A percentile compares a stretch with the other conserved stretches of the same genome.
Conservation (phyloP, 2,329 filamentous ascomycete species). For the Fusarium foetens region DNA sequence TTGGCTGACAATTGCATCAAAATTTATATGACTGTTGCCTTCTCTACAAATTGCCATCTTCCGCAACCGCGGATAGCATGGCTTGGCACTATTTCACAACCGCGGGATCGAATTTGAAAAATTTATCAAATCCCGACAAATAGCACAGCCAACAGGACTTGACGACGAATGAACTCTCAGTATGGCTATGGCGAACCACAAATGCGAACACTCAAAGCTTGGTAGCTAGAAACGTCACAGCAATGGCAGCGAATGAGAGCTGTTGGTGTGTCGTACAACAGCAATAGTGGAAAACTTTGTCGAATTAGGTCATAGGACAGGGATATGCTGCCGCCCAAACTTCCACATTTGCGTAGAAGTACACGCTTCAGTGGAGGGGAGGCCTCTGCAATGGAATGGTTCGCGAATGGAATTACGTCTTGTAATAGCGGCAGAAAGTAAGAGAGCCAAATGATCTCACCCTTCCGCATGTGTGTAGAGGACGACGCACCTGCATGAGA, state of each 20-base stretch:
- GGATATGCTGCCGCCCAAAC: neutral
- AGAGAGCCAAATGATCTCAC: neutral
- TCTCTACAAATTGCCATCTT: too few species aligned
- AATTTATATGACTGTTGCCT: too few species aligned
- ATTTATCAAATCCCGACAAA: neutral
- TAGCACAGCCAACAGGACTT: too few species aligned
- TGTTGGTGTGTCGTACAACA: neutral
- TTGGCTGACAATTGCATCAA: too few species aligned
- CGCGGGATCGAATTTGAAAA: neutral
- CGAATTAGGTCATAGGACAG: neutral
- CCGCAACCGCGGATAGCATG: too few species aligned
- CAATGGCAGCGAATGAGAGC: neutral
- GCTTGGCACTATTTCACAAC: too few species aligned
- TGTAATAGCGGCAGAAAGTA: neutral
- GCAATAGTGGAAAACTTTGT: neutral
- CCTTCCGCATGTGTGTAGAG: neutral
- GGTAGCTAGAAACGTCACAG: too few species aligned
- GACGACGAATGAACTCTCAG: neutral
- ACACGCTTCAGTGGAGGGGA: neutral
- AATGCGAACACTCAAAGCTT: neutral
- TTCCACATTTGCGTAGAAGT: neutral
- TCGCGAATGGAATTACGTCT: neutral
- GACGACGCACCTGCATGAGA: too few species aligned
- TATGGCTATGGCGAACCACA: neutral
- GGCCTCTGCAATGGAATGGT: neutral